phyloP scores from a whole-genome alignment of 2,329 filamentous ascomycete genomes.

The Aureobasidium pullulans region DNA sequence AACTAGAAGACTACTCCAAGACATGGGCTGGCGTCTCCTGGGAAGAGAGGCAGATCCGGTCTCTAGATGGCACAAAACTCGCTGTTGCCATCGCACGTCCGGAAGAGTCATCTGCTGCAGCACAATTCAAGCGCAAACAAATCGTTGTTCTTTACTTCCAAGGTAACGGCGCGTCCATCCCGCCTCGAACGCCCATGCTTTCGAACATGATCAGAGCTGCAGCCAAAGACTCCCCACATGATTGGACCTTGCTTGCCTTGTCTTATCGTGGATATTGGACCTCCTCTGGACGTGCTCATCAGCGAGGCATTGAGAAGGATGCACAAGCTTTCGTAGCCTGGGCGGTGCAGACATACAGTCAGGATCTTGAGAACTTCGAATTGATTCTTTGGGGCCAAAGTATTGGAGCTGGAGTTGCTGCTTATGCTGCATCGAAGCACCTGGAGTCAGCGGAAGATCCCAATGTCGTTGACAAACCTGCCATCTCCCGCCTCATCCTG shows the following conservation, averaged over 20 bases:
- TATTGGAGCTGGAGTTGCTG: constrained; percentile 65
- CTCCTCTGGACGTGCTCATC: constrained; percentile 62
- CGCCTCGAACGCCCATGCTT: constrained; percentile 40
- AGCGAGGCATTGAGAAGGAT: constrained; percentile 63
- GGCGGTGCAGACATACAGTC: constrained; percentile 42
- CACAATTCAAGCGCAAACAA: neutral
- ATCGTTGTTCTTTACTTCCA: constrained; percentile 42
- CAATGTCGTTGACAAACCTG: constrained; percentile 1
- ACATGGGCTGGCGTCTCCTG: constrained; percentile 58
- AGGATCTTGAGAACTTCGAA: constrained; percentile 27
- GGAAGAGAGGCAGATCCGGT: constrained; percentile 54
- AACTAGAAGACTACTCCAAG: constrained; percentile 54
- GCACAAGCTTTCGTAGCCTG: constrained; percentile 57
- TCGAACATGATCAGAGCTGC: constrained; percentile 36
- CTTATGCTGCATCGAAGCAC: constrained; percentile 47
- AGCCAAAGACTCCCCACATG: constrained; percentile 12
- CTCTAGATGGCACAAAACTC: constrained; percentile 59
- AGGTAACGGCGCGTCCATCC: constrained; percentile 40
- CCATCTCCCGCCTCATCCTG: constrained; percentile 50
- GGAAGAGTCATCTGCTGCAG: neutral
- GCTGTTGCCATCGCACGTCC: constrained; percentile 47
- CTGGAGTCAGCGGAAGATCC: constrained; percentile 23
- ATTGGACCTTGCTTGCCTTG: constrained; percentile 38
- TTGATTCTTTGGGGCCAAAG: constrained; percentile 71
- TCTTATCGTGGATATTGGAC: constrained; percentile 72